These are phyloP conservation scores for Mycena sp. DNA, from an alignment of 1,284 basidiomycete species.

Conservation along the genomic window DNA sequence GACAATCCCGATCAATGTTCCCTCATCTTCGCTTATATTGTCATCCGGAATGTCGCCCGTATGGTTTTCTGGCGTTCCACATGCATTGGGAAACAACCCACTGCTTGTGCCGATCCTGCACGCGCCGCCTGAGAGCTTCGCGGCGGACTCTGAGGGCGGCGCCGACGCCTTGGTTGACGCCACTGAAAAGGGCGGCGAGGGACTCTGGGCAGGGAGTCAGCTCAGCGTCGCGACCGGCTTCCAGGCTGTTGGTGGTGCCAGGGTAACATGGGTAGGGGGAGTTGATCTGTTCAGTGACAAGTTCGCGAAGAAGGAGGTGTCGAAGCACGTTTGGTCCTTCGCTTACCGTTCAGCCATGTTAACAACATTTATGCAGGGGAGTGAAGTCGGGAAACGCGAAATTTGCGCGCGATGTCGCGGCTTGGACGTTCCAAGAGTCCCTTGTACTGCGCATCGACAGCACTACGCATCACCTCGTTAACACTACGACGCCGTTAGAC, in stretches of 20 bases:
- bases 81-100: conserved; percentile 83
- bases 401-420: conserved; percentile 79
- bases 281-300: conserved; percentile 82
- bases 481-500: conserved; percentile 64
- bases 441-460: conserved; percentile 83
- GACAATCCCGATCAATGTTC: conserved; percentile 65
- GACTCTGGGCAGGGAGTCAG: conserved; percentile 81
- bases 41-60: conserved; percentile 60
- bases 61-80: conserved; percentile 84
- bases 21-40: conserved; percentile 52
- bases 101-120: conserved; percentile 84
- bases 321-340: conserved; percentile 56
- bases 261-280: conserved; percentile 87
- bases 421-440: conserved; percentile 94
- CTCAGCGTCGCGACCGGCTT: conserved; percentile 88
- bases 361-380: conserved; percentile 49
- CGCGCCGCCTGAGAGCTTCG: conserved; percentile 81
- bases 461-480: conserved; percentile 78
- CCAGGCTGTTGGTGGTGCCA: conserved; percentile 83
- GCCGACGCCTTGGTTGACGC: conserved; percentile 71
- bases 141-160: conserved; percentile 64
- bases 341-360: conserved; percentile 15
- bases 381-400: conserved; percentile 78
- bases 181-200: conserved; percentile 75
- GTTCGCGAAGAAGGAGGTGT: conserved; percentile 70